Conservation (phyloP, 176 grass and related monocot species). For the maize (Zea mays) region DNA sequence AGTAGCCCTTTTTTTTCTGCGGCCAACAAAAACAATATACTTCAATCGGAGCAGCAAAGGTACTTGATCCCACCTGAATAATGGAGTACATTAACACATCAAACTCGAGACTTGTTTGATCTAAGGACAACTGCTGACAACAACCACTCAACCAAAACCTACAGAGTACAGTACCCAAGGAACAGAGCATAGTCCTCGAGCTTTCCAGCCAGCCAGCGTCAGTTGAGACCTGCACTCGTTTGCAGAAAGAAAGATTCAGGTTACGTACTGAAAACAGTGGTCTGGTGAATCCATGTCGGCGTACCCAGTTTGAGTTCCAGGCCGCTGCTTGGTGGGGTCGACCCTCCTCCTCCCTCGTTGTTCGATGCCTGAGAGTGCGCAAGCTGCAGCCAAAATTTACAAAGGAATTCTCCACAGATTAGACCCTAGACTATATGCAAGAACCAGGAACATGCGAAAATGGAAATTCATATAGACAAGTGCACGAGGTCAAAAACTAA, state of each 20-base stretch:
- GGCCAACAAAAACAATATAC: no score
- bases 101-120: background rate
- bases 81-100: no score
- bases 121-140: background rate
- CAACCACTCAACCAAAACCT: background rate
- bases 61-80: no score
- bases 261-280: no score
- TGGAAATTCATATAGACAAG: no score
- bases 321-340: conserved; percentile 46
- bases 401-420: background rate
- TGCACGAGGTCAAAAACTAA: no score
- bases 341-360: conserved; percentile 46
- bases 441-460: background rate
- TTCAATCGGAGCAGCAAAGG: no score
- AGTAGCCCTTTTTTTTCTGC: no score
- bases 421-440: no score
- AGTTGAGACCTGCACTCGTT: conserved; percentile 67
- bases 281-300: no score
- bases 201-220: background rate
- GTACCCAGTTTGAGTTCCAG: conserved; percentile 83
- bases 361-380: conserved; percentile 58
- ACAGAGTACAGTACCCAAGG: no score
- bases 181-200: background rate
- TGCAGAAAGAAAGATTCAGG: background rate
- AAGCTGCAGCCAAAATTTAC: conserved; percentile 44